These are phyloP conservation scores for Balamuthia mandrillaris DNA, from an alignment of 208 protist genomes.

Conservation along the genomic window DNA sequence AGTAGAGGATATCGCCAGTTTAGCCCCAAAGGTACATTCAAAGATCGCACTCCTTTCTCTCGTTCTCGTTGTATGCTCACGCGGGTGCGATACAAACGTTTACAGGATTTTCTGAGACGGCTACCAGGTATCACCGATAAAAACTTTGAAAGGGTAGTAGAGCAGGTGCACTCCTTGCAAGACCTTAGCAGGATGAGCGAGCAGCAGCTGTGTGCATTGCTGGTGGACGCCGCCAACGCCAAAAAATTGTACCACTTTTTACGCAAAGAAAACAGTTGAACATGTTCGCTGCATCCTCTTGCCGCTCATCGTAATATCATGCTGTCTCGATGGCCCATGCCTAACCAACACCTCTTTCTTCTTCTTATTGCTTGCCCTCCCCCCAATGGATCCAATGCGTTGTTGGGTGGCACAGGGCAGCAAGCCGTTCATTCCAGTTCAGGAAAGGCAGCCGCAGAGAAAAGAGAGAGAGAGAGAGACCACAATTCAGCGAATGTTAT, in stretches of 20 bases:
- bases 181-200: not conserved
- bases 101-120: constrained; percentile 3
- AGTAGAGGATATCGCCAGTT: not conserved
- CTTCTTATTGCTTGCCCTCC: too few relatives aligned
- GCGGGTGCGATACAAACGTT: not conserved
- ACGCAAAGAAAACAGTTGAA: not conserved
- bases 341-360: too few relatives aligned
- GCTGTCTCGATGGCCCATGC: too few relatives aligned
- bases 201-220: not conserved
- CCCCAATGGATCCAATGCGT: too few relatives aligned
- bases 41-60: not conserved
- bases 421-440: too few relatives aligned
- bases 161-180: not conserved
- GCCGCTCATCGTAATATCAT: too few relatives aligned
- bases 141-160: not conserved
- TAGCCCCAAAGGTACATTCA: not conserved
- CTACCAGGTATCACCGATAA: constrained; percentile 13
- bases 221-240: not conserved
- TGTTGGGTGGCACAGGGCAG: too few relatives aligned
- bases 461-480: too few relatives aligned
- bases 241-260: not conserved
- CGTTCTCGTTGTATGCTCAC: not conserved
- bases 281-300: too few relatives aligned
- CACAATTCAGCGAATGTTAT: not conserved
- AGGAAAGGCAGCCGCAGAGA: too few relatives aligned